Evolutionary conservation across 2,329 filamentous ascomycete species (phyloP), one percentile per base, ranked within the genome.

Genomic region (Alternaria gansuensis): DNA sequence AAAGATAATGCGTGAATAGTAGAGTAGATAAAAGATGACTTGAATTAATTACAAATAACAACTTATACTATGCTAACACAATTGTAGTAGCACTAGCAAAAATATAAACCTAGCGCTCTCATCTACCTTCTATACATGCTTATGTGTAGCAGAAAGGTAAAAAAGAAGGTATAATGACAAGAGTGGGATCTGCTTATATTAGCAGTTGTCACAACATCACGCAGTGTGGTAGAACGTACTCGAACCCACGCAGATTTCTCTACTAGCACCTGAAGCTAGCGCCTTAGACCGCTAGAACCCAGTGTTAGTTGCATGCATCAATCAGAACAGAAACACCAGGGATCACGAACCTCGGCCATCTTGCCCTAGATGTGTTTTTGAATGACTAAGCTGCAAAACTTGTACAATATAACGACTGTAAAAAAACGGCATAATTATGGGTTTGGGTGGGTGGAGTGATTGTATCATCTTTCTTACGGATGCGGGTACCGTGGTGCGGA

Each of bases 231-330:
- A 6, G 6, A 40, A 62, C 55, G 41, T 57, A 62, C 56, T 64
- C 62, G 57, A 63, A 68, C 66, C 65, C 65, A 68, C 66, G 66
- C 63, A 68, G 63, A 63, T 69, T 66, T 36, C 66, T 63, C 63
- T 68, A 69, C 66, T 69, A 68, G 65, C 66, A 68, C 66, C 66
- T 69, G 65, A 69, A 69, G 65, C 66, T 69, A 69, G 66, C 66
- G 66, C 66, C 63, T 68, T 68, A 67, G 62, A 68, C 66, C 64
- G 59, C 63, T 54, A 28, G 9, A 46, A 14, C 5, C 31, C 31
- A 23, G 23, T 4, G 14, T 37, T 26, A n/a, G 48, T 28, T 17
- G 17, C 17, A 17, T 17, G 17, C 17, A 17, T 17, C 17, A 17
- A 17, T 17, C 17, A 17, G 17, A 17, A 17, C 17, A 17, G 17